Percentiles rank a stretch among this genome's conserved stretches.
Conservation (phyloP, 2,329 filamentous ascomycete genomes). For the Teratosphaeria gauchensis region DNA sequence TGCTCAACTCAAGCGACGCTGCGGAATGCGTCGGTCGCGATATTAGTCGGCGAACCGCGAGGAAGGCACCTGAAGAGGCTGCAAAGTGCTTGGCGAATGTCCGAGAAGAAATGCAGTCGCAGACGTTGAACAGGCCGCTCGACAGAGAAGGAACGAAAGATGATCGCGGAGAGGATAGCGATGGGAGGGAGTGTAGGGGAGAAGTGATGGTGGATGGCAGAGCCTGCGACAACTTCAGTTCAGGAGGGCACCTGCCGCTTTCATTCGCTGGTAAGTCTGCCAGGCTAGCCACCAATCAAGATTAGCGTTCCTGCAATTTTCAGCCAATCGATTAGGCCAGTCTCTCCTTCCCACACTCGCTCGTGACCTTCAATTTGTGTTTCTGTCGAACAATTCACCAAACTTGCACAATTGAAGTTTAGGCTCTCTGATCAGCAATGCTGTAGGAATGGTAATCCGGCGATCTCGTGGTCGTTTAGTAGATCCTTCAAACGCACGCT, state of each 20-base stretch:
- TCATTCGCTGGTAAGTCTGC: not conserved
- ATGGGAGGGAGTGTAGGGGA: conserved; percentile 1
- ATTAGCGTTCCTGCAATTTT: not conserved
- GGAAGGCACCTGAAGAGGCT: not conserved
- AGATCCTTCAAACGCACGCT: too few relatives aligned
- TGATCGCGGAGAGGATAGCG: not conserved
- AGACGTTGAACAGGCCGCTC: not conserved
- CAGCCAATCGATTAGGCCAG: not conserved
- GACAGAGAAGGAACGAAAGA: conserved; percentile 8
- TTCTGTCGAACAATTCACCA: too few relatives aligned
- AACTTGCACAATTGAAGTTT: too few relatives aligned
- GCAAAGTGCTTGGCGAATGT: not conserved
- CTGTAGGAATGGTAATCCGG: too few relatives aligned
- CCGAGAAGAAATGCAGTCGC: conserved; percentile 3
- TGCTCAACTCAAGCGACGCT: conserved; percentile 1
- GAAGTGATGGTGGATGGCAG: not conserved
- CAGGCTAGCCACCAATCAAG: not conserved
- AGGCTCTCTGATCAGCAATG: too few relatives aligned
- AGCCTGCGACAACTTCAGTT: not conserved
- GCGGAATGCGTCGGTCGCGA: not conserved
- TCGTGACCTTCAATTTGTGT: too few relatives aligned
- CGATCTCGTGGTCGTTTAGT: too few relatives aligned
- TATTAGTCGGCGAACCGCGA: not conserved
- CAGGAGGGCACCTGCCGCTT: not conserved
- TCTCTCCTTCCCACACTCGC: not conserved